These are phyloP conservation scores for Saccharomyces eubayanus DNA, from an alignment of 805 yeast species.

Conservation along the genomic window DNA sequence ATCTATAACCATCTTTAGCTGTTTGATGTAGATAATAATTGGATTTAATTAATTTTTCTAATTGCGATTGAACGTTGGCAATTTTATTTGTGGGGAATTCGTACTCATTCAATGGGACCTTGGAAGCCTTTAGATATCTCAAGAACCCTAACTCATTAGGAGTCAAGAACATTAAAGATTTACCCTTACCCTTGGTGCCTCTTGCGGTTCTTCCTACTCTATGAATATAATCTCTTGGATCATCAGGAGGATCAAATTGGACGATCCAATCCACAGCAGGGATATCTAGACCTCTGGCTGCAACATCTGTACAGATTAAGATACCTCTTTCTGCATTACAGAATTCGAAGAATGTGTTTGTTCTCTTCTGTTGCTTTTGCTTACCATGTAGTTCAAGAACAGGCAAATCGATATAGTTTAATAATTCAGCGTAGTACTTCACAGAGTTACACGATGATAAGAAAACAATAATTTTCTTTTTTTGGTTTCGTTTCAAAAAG, in stretches of 20 bases:
- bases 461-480: constrained; percentile 89
- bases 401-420: constrained; percentile 93
- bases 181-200: constrained; percentile 83
- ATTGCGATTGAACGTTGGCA: constrained; percentile 91
- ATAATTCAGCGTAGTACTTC: constrained; percentile 87
- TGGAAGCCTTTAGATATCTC: constrained; percentile 90
- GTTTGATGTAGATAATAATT: constrained; percentile 91
- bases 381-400: constrained; percentile 95
- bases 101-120: constrained; percentile 94
- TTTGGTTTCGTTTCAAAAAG: constrained; percentile 83
- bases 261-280: constrained; percentile 99
- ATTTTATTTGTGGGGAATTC: constrained; percentile 92
- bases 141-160: constrained; percentile 92
- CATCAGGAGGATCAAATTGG: constrained; percentile 99
- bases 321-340: constrained; percentile 95
- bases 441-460: constrained; percentile 95
- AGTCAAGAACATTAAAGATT: constrained; percentile 87
- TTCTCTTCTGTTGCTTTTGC: constrained; percentile 97
- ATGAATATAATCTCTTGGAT: constrained; percentile 97
- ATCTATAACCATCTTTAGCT: constrained; percentile 95
- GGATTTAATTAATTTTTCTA: constrained; percentile 81
- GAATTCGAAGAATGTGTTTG: constrained; percentile 95
- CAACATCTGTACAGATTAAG: constrained; percentile 93
- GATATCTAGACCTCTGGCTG: constrained; percentile 97
- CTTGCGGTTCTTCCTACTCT: constrained; percentile 99